Conservation (phyloP, 2,329 filamentous ascomycete species). For the Sclerotinia borealis region DNA sequence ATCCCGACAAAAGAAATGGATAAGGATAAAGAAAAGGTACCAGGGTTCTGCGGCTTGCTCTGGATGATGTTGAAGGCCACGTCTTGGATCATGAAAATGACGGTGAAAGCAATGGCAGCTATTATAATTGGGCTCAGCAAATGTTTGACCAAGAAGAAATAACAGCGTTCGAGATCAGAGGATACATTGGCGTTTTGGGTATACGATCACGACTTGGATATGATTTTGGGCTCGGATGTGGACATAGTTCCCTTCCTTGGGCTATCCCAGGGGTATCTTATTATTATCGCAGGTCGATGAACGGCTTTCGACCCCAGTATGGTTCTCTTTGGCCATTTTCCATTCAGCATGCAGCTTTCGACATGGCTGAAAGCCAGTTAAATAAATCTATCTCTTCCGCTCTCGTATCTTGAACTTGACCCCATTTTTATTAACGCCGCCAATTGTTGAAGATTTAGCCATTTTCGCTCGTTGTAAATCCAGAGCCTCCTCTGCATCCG, state of each 20-base stretch:
- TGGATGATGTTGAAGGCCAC: constrained; percentile 51
- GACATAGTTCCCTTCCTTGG: constrained; percentile 4
- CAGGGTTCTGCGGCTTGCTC: constrained; percentile 46
- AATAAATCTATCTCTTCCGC: constrained; percentile 45
- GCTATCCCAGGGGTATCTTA: constrained; percentile 10
- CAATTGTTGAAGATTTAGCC: constrained; percentile 58
- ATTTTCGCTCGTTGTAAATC: constrained; percentile 56
- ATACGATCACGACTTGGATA: constrained; percentile 9
- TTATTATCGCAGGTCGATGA: constrained; percentile 12
- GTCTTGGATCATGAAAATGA: constrained; percentile 51
- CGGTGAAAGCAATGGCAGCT: constrained; percentile 47
- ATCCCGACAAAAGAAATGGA: constrained; percentile 41
- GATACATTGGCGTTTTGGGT: constrained; percentile 14
- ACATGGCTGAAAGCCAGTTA: constrained; percentile 26
- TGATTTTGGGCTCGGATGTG: constrained; percentile 6
- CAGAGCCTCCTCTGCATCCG: constrained; percentile 50
- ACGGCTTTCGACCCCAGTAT: neutral
- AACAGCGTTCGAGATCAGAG: constrained; percentile 21
- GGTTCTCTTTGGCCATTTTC: constrained; percentile 9
- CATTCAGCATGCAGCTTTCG: constrained; percentile 25
- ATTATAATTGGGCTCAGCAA: constrained; percentile 46
- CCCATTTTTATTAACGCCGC: constrained; percentile 52
- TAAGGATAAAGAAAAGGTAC: constrained; percentile 36
- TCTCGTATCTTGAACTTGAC: constrained; percentile 58
- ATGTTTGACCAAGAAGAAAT: constrained; percentile 42